These are phyloP conservation scores for Aureobasidium sp. DNA, from an alignment of 2,329 filamentous ascomycete genomes.

Conservation along the genomic window DNA sequence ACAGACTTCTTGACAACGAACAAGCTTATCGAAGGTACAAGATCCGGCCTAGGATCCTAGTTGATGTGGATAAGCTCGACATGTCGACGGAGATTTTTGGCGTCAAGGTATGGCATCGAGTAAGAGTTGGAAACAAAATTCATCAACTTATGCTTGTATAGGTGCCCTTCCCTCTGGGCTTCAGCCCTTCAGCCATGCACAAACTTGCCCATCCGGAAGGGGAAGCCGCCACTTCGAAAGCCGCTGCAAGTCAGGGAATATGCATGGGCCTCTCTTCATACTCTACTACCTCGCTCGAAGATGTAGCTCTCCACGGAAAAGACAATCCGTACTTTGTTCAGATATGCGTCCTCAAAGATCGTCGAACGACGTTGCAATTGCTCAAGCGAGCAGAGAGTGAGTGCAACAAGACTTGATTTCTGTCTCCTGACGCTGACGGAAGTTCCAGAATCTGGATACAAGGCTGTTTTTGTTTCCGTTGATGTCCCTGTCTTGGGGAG, in stretches of 20 bases:
- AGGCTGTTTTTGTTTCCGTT: slow-evolving; percentile 45
- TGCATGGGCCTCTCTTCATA: slow-evolving; percentile 41
- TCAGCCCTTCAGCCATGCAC: slow-evolving; percentile 44
- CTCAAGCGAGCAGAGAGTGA: slow-evolving; percentile 21
- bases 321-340: slow-evolving; percentile 41
- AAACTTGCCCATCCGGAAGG: slow-evolving; percentile 42
- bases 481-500: slow-evolving; percentile 45
- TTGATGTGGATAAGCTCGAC: slow-evolving; percentile 32
- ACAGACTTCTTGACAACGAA: neutral
- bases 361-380: no score
- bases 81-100: slow-evolving; percentile 41
- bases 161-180: slow-evolving; percentile 29
- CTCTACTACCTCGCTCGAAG: slow-evolving; percentile 38
- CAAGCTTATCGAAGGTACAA: neutral
- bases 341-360: slow-evolving; percentile 42
- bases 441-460: slow-evolving; percentile 36
- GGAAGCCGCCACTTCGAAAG: slow-evolving; percentile 39
- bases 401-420: no score
- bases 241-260: slow-evolving; percentile 34
- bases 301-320: slow-evolving; percentile 29
- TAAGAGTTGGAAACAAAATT: neutral
- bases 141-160: no score
- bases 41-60: slow-evolving; percentile 30
- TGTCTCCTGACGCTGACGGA: no score
- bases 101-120: slow-evolving; percentile 21